Conservation (phyloP, 345 rosid species). For the Nasturtium officinale region DNA sequence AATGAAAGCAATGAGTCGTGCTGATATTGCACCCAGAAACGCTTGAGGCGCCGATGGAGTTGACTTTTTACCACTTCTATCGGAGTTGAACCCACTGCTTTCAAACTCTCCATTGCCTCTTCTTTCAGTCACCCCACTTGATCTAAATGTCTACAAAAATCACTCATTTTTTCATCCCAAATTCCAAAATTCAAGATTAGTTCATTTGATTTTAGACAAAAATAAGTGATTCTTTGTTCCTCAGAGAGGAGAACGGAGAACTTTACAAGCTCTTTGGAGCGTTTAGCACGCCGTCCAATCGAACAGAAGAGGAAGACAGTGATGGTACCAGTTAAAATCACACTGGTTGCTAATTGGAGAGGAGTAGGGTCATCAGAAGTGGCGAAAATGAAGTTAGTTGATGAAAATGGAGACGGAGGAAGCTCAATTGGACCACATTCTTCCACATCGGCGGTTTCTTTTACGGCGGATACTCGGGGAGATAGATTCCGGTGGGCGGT, state of each 20-base stretch:
- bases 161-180: not conserved
- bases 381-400: conserved; percentile 62
- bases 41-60: conserved; percentile 78
- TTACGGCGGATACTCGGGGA: conserved; percentile 43
- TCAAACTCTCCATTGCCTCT: conserved; percentile 75
- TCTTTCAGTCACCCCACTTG: conserved; percentile 72
- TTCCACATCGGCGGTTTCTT: conserved; percentile 35
- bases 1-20: conserved; percentile 78
- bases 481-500: conserved; percentile 29
- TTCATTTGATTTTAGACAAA: not conserved
- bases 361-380: conserved; percentile 75
- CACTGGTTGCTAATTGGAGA: conserved; percentile 78
- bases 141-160: conserved; percentile 64
- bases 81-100: conserved; percentile 59
- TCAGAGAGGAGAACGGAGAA: not conserved
- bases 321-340: conserved; percentile 84
- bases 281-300: conserved; percentile 78
- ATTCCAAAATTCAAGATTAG: not conserved
- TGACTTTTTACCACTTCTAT: conserved; percentile 52
- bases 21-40: conserved; percentile 73
- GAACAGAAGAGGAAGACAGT: conserved; percentile 84
- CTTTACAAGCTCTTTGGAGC: conserved; percentile 74
- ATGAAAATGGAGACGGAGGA: conserved; percentile 44
- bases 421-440: conserved; percentile 82
- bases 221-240: not conserved